Base-by-base conservation (phyloP, 192 early-diverging fungal species). In the Backusella mclennaniae region DNA sequence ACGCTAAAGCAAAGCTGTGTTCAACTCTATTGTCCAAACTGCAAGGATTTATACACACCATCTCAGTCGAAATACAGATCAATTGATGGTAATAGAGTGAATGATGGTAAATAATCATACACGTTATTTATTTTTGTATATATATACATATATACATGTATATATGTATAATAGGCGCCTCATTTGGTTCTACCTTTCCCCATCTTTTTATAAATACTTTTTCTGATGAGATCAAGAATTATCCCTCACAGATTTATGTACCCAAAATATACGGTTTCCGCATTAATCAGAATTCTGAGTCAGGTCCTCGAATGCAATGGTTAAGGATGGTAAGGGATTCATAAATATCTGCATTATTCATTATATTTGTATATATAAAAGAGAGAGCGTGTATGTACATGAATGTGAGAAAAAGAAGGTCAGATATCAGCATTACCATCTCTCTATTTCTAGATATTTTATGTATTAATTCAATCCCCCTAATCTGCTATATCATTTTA, bases 101-200 rank as follows among this genome's bases (percentile, higher is more conserved):
- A 49, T 7, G 19, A 8, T 15, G 15, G 17, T 49, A 49, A 49
- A 49, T 49, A 49, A 49, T n/a, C 19, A 49, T 3, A 33, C 46
- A 49, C 4, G 21, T 11, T 2, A 63, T 19, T n/a, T 71, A 77
- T 69, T 23, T 31, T 11, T 38, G n/a, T 52, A 73, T 84, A 81
- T 33, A 33, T 33, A 33, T 33, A 33, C 3, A 33, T 3, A 33
- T 33, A 33, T 33, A 3, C 33, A 33, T 33, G 33, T 33, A 33
- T 33, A 33, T 33, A 33, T 33, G 33, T 33, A 33, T 71, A 72
- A 19, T 83, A 90, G 95, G 98, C 69, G 94, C 96, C 39, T 93
- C 91, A 81, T 99, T 99, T 87, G 97, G 97, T 38, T 95, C 98
- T 19, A 96, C 96, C 4, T 97, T 99, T 82, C 92, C 96, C 11